phyloP scores from a whole-genome alignment of 2,329 filamentous ascomycete genomes.

The Arthrobotrys megalospora region DNA sequence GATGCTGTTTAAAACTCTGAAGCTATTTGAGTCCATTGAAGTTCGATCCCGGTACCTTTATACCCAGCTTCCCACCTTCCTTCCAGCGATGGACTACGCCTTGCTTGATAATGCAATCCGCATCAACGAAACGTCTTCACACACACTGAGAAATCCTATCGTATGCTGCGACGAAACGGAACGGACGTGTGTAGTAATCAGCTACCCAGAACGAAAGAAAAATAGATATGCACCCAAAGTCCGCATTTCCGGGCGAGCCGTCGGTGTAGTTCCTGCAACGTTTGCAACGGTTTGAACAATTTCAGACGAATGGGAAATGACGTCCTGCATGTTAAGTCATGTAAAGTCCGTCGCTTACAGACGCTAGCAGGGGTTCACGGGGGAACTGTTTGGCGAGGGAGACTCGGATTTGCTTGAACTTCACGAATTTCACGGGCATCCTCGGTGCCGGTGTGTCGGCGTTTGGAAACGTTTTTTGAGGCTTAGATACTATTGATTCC shows the following conservation, averaged over 20 bases:
- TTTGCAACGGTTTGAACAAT: slow-evolving; percentile 7
- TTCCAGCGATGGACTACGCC: background rate
- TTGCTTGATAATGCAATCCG: slow-evolving; percentile 41
- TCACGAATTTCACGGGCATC: slow-evolving; percentile 26
- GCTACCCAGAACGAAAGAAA: background rate
- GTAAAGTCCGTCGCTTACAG: slow-evolving; percentile 49
- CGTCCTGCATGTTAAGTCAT: slow-evolving; percentile 14
- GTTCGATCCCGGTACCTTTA: slow-evolving; percentile 36
- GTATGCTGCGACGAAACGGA: slow-evolving; percentile 1
- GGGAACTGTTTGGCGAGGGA: slow-evolving; percentile 19
- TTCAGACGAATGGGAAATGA: slow-evolving; percentile 22
- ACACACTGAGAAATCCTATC: background rate
- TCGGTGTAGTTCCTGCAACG: slow-evolving; percentile 25
- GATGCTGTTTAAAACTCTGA: slow-evolving; percentile 15
- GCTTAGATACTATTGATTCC: slow-evolving; percentile 7
- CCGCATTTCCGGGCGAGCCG: slow-evolving; percentile 48
- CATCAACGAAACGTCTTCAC: background rate
- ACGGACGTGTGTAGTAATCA: slow-evolving; percentile 31
- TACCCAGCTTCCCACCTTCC: slow-evolving; percentile 28
- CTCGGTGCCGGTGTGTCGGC: background rate
- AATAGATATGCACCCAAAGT: slow-evolving; percentile 26
- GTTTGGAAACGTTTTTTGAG: slow-evolving; percentile 7
- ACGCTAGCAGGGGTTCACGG: slow-evolving; percentile 33
- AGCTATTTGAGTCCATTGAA: slow-evolving; percentile 27
- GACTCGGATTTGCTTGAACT: background rate